Conservation (phyloP, 352 stramenopile species). For the Thalassiosira livingstoniorum region DNA sequence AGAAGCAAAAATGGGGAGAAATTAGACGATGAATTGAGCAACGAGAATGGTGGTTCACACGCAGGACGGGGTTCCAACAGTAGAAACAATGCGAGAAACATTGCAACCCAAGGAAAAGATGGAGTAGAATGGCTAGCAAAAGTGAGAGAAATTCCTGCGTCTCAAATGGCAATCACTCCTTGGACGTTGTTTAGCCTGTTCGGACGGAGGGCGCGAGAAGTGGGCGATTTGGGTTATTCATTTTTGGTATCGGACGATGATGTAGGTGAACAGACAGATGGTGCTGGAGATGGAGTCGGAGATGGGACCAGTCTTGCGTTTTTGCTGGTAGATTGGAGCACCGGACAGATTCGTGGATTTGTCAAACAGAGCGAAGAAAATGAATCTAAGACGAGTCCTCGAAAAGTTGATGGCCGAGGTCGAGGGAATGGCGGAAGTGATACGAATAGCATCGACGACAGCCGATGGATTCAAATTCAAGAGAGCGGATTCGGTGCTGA, state of each 20-base stretch:
- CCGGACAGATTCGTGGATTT: background rate
- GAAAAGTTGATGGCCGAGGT: too few relatives aligned
- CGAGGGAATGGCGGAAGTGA: background rate
- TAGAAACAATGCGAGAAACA: too few relatives aligned
- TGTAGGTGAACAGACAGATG: background rate
- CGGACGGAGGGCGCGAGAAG: background rate
- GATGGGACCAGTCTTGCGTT: background rate
- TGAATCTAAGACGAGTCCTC: too few relatives aligned
- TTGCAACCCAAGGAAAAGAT: too few relatives aligned
- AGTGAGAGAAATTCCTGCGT: background rate
- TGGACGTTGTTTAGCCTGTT: background rate
- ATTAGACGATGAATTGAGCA: too few relatives aligned
- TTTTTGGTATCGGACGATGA: background rate
- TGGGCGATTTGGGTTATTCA: slow-evolving; percentile 1
- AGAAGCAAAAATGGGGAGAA: too few relatives aligned
- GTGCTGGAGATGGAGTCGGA: background rate
- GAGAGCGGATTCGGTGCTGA: background rate
- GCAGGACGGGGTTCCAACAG: too few relatives aligned
- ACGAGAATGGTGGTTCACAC: too few relatives aligned
- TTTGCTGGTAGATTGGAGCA: background rate
- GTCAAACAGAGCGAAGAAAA: too few relatives aligned
- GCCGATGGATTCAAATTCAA: background rate
- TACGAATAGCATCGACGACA: background rate
- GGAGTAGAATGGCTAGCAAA: too few relatives aligned
- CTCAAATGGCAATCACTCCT: background rate